These are phyloP conservation scores for Tulasnella sp. DNA, from an alignment of 768 basidiomycete genomes.

Conservation along the genomic window DNA sequence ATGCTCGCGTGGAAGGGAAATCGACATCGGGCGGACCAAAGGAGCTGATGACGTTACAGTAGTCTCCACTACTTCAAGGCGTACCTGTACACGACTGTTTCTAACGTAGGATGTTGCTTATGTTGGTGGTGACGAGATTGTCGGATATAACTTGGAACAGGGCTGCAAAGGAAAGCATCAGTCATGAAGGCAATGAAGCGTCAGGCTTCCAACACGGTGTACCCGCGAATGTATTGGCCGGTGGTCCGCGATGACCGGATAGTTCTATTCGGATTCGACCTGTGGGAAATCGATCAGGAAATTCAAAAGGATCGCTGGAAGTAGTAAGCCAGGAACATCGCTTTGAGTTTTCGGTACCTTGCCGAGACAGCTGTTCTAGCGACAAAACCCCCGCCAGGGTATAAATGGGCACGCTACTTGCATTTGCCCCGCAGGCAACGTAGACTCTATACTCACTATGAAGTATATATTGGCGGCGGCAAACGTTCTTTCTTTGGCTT, in stretches of 20 bases:
- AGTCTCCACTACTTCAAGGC: too few relatives aligned
- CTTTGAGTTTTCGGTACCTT: background rate
- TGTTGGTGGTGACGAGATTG: too few relatives aligned
- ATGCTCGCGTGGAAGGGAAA: too few relatives aligned
- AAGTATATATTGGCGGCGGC: background rate
- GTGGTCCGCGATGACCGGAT: background rate
- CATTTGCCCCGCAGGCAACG: background rate
- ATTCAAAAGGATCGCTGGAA: background rate
- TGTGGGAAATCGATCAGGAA: background rate
- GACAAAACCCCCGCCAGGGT: background rate
- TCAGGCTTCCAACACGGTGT: background rate
- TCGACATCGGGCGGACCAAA: too few relatives aligned
- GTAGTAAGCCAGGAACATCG: background rate
- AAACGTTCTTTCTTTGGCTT: background rate
- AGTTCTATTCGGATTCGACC: background rate
- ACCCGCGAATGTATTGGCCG: background rate
- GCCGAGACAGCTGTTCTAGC: background rate
- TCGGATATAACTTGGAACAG: too few relatives aligned
- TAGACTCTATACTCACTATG: background rate
- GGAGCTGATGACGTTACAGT: too few relatives aligned
- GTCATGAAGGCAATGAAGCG: background rate
- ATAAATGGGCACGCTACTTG: background rate
- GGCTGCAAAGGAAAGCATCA: background rate
- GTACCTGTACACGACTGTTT: too few relatives aligned
- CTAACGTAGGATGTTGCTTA: too few relatives aligned